Evolutionary conservation across 2,329 filamentous ascomycete genomes (phyloP).

Genomic region (Diaporthe destruens): DNA sequence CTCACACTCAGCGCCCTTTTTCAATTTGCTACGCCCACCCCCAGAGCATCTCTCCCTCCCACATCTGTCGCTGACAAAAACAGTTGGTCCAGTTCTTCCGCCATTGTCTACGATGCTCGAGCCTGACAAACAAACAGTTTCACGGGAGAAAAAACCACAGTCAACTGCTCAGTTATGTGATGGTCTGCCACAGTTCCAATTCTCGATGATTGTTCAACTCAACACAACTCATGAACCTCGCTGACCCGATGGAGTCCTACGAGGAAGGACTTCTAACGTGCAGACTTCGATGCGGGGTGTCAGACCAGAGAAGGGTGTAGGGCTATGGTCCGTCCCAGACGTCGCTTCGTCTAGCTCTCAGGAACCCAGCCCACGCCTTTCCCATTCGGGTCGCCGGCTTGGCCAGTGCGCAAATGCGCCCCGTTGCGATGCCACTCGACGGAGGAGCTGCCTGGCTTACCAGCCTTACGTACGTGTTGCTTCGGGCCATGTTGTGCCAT

Average conservation of each 20-base stretch:
- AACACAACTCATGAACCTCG: too few relatives aligned
- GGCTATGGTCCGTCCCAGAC: not conserved
- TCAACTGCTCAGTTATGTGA: not conserved
- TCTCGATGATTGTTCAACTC: not conserved
- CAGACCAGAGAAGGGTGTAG: not conserved
- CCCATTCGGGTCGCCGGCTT: constrained; percentile 21
- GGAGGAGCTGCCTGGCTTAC: constrained; percentile 16
- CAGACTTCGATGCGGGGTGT: not conserved
- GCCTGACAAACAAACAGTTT: not conserved
- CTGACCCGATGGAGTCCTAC: not conserved
- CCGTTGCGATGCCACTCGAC: constrained; percentile 15
- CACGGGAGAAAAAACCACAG: not conserved
- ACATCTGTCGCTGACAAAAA: constrained; percentile 1
- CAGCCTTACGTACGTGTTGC: not conserved
- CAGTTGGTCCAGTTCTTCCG: not conserved
- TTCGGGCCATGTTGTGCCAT: not conserved
- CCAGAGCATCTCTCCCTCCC: not conserved
- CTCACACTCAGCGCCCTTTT: constrained; percentile 24
- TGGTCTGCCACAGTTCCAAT: not conserved
- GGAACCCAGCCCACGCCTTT: constrained; percentile 7
- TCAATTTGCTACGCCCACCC: not conserved
- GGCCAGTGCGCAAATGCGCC: constrained; percentile 28
- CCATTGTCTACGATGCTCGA: not conserved
- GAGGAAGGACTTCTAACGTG: not conserved
- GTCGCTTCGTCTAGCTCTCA: not conserved